phyloP scores from a whole-genome alignment of 805 yeast genomes.

The Blastobotrys robertii region DNA sequence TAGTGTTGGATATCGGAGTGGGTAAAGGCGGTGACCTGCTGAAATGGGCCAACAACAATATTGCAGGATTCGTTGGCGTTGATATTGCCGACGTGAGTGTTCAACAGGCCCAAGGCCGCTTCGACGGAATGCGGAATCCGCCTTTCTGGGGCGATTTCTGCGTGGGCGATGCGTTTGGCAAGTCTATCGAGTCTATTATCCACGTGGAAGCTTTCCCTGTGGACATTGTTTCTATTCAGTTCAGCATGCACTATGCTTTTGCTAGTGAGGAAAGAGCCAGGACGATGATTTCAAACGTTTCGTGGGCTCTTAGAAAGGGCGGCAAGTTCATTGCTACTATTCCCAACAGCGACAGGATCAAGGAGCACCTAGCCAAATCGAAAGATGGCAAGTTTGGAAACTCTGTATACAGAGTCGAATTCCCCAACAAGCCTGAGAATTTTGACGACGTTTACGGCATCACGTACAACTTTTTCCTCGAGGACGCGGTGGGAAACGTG shows the following conservation, averaged over 20 bases:
- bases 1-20: constrained; percentile 81
- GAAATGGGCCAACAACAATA: constrained; percentile 70
- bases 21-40: constrained; percentile 97
- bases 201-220: constrained; percentile 73
- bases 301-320: constrained; percentile 66
- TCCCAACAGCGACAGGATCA: constrained; percentile 80
- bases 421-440: constrained; percentile 68
- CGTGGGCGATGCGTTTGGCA: constrained; percentile 85
- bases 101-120: constrained; percentile 73
- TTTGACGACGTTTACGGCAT: constrained; percentile 79
- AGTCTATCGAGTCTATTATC: constrained; percentile 56
- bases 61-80: constrained; percentile 75
- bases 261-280: constrained; percentile 75
- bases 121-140: constrained; percentile 39
- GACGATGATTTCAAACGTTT: constrained; percentile 60
- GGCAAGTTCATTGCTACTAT: constrained; percentile 91
- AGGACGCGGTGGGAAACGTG: constrained; percentile 92
- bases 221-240: constrained; percentile 83
- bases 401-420: constrained; percentile 67
- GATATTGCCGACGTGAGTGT: constrained; percentile 88
- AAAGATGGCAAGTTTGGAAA: constrained; percentile 58
- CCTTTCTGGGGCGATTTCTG: constrained; percentile 72
- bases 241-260: constrained; percentile 91
- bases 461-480: constrained; percentile 66
- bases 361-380: constrained; percentile 15